phyloP scores from a whole-genome alignment of 192 early-diverging fungal genomes.

The Backusella mclennaniae region DNA sequence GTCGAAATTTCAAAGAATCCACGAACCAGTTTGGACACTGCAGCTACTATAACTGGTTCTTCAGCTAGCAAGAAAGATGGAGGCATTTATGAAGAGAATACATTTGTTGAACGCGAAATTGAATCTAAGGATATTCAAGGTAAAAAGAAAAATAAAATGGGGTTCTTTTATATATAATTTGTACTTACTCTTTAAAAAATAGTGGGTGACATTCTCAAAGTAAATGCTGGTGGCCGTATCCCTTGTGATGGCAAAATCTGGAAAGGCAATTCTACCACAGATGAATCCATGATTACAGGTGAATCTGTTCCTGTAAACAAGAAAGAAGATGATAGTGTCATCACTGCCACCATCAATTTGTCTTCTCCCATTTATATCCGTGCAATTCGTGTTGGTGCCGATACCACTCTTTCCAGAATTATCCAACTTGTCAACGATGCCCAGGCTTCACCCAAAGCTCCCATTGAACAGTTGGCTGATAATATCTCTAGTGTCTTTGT shows the following conservation, averaged over 20 bases:
- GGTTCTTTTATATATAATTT: background rate
- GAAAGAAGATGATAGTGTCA: conserved; percentile 44
- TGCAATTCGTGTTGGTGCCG: conserved; percentile 58
- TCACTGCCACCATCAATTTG: conserved; percentile 68
- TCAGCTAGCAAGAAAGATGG: background rate
- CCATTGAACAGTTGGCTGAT: conserved; percentile 65
- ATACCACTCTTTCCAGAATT: conserved; percentile 63
- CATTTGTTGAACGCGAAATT: conserved; percentile 44
- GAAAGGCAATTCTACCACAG: conserved; percentile 59
- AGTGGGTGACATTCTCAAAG: conserved; percentile 76
- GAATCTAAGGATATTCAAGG: conserved; percentile 55
- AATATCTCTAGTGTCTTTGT: conserved; percentile 63
- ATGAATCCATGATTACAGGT: conserved; percentile 84
- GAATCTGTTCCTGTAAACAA: conserved; percentile 72
- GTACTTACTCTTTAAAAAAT: conserved; percentile 20
- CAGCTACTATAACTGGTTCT: background rate
- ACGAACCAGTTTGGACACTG: background rate
- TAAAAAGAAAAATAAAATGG: conserved; percentile 13
- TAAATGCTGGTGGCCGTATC: conserved; percentile 63
- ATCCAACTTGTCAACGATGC: conserved; percentile 66
- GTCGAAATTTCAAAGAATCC: conserved; percentile 39
- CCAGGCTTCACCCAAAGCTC: conserved; percentile 59
- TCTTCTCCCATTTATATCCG: conserved; percentile 57
- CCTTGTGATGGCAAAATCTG: conserved; percentile 70
- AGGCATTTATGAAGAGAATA: conserved; percentile 22